phyloP scores from a whole-genome alignment of 345 rosid genomes.

The Corchorus capsularis region DNA sequence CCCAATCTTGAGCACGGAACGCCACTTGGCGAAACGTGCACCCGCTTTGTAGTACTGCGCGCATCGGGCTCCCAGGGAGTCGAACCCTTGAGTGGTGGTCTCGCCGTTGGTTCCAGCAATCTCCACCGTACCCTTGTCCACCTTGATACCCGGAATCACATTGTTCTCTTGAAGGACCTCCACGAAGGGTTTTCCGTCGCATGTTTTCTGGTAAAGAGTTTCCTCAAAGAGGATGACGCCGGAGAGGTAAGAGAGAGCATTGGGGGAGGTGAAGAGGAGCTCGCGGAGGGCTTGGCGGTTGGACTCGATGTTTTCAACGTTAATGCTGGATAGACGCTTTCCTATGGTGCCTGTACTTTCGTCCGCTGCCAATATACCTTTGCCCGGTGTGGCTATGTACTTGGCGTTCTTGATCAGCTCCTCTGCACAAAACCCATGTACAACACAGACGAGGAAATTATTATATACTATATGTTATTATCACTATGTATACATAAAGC shows the following conservation, averaged over 20 bases:
- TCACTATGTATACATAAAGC: no score
- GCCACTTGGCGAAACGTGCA: constrained; percentile 95
- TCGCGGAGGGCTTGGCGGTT: constrained; percentile 95
- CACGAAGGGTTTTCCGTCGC: constrained; percentile 78
- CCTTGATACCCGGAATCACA: constrained; percentile 90
- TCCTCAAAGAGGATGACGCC: constrained; percentile 97
- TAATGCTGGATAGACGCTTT: constrained; percentile 87
- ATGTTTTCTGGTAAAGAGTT: constrained; percentile 87
- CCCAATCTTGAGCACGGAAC: constrained; percentile 91
- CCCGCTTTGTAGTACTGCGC: constrained; percentile 93
- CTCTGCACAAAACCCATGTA: constrained; percentile 43
- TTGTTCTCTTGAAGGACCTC: constrained; percentile 77
- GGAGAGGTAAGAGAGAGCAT: constrained; percentile 70
- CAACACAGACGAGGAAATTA: not conserved
- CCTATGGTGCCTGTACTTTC: constrained; percentile 99
- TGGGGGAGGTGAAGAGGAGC: constrained; percentile 85
- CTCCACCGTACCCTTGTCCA: constrained; percentile 90
- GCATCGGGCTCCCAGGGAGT: constrained; percentile 79
- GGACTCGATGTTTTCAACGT: constrained; percentile 86
- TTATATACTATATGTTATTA: no score
- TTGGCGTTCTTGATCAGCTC: constrained; percentile 90
- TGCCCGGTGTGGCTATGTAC: constrained; percentile 92
- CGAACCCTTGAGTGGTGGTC: constrained; percentile 94
- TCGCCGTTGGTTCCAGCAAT: constrained; percentile 84
- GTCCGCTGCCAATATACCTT: constrained; percentile 93